These are phyloP conservation scores for Fraxinus nigra DNA, from an alignment of 305 asterid species.

Conservation along the genomic window DNA sequence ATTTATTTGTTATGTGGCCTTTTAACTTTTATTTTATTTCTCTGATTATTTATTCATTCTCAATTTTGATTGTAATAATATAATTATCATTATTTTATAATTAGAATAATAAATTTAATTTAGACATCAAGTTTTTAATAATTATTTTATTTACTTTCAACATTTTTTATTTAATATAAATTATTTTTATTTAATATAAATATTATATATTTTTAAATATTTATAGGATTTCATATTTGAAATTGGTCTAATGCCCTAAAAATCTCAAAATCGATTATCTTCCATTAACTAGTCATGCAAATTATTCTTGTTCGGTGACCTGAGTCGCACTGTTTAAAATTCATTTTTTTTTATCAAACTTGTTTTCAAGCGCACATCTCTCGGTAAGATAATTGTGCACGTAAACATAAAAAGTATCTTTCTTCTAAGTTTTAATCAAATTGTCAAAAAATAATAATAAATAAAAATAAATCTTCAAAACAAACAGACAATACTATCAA, in stretches of 20 bases:
- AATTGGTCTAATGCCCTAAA: neutral
- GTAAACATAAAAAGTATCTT: no score
- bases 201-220: no score
- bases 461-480: no score
- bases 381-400: neutral
- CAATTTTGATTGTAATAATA: neutral
- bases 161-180: no score
- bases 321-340: neutral
- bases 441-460: neutral
- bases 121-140: no score
- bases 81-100: no score
- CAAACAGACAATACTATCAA: neutral
- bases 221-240: neutral
- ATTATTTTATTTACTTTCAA: neutral
- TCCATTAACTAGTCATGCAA: neutral
- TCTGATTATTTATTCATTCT: neutral
- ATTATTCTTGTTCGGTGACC: neutral
- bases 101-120: no score
- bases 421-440: neutral
- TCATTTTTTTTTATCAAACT: neutral
- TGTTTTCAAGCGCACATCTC: neutral
- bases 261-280: neutral
- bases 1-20: neutral
- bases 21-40: neutral
- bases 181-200: no score